Evolutionary conservation across 1,284 basidiomycete genomes (phyloP).

Genomic region (Spongispora temasekensis): DNA sequence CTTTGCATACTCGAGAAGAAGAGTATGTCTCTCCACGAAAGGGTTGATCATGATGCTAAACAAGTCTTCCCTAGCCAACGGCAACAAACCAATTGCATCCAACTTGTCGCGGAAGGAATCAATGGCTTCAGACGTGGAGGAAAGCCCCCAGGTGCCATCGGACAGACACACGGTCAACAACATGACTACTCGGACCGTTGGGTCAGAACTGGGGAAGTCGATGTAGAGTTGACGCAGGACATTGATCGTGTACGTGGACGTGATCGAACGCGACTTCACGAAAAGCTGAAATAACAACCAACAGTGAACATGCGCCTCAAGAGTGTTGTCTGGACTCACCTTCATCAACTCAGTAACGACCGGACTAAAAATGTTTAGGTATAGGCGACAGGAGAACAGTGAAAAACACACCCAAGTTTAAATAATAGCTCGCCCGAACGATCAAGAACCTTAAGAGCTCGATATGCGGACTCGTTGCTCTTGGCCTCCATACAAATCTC

Average conservation of each 20-base stretch:
- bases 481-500: constrained; percentile 79
- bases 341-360: constrained; percentile 63
- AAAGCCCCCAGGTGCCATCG: constrained; percentile 39
- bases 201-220: constrained; percentile 63
- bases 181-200: constrained; percentile 64
- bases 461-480: constrained; percentile 64
- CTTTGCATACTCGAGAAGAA: constrained; percentile 57
- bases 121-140: constrained; percentile 36
- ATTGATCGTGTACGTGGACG: constrained; percentile 46
- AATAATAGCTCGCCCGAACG: constrained; percentile 62
- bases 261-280: constrained; percentile 64
- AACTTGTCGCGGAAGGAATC: constrained; percentile 40
- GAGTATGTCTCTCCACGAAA: constrained; percentile 59
- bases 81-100: constrained; percentile 52
- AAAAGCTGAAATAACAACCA: constrained; percentile 52
- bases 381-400: constrained; percentile 7
- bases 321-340: constrained; percentile 37
- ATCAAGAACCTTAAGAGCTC: constrained; percentile 64
- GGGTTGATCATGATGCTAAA: constrained; percentile 64
- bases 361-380: constrained; percentile 38
- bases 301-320: constrained; percentile 11
- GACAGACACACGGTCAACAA: constrained; percentile 62
- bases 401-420: constrained; percentile 50
- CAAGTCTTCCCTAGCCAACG: constrained; percentile 58
- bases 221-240: constrained; percentile 59